These are phyloP conservation scores for Isatis tinctoria DNA, from an alignment of 345 rosid species.

Conservation along the genomic window DNA sequence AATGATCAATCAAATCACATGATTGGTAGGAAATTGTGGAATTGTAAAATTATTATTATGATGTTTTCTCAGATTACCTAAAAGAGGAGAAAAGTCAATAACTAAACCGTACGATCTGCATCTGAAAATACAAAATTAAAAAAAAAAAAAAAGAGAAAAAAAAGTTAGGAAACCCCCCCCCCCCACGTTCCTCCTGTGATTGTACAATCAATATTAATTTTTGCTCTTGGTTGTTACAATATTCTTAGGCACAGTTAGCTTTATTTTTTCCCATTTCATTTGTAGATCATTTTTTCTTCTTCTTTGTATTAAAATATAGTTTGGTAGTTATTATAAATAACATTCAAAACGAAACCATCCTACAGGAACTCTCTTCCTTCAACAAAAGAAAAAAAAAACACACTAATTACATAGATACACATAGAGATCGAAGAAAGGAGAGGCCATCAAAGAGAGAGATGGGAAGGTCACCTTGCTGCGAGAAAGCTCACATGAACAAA, in stretches of 20 bases:
- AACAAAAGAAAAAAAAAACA: neutral
- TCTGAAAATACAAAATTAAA: neutral
- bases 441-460: conserved; percentile 26
- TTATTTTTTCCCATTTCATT: neutral
- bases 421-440: neutral
- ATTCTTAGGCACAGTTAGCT: neutral
- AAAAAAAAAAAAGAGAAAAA: neutral
- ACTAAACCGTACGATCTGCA: conserved; percentile 27
- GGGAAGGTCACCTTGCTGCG: conserved; percentile 94
- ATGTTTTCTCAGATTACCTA: neutral
- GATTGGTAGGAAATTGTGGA: neutral
- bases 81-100: conserved; percentile 25
- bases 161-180: conserved; percentile 17
- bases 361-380: conserved; percentile 22
- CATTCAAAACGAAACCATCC: conserved; percentile 27
- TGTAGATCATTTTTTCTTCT: neutral
- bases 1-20: neutral
- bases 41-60: neutral
- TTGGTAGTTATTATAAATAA: conserved; percentile 26
- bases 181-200: conserved; percentile 30
- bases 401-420: neutral
- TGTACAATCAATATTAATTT: conserved; percentile 12
- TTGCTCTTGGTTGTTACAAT: conserved; percentile 13
- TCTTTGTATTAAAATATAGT: conserved; percentile 7
- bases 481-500: conserved; percentile 86